Evolutionary conservation across 2,329 filamentous ascomycete species (phyloP).

Genomic region (Epichloe sylvatica): DNA sequence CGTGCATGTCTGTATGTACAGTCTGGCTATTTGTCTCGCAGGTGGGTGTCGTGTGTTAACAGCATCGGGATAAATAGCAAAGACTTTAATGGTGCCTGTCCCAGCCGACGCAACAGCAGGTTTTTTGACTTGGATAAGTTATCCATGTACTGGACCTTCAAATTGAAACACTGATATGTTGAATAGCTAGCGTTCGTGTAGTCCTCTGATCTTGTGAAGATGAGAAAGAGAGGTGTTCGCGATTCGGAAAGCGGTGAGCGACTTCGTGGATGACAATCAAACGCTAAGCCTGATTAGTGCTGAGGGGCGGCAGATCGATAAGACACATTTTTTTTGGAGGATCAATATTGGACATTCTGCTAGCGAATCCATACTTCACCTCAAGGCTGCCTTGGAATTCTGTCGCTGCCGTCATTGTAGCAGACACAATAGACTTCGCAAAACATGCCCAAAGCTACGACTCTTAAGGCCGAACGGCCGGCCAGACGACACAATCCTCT

Average conservation of each 20-base stretch:
- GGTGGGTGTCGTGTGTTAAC: neutral
- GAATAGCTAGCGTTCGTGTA: too few relatives aligned
- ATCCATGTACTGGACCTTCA: too few relatives aligned
- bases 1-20: too few relatives aligned
- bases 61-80: neutral
- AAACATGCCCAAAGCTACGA: slow-evolving; percentile 67
- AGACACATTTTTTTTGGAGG: slow-evolving; percentile 19
- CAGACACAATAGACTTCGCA: neutral
- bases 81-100: neutral
- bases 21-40: too few relatives aligned
- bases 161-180: too few relatives aligned
- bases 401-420: neutral
- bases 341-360: neutral
- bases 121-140: too few relatives aligned
- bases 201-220: neutral
- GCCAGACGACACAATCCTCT: slow-evolving; percentile 76
- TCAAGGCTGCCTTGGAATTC: neutral
- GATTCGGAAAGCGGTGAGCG: slow-evolving; percentile 18
- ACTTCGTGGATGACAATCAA: neutral
- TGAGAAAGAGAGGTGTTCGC: neutral
- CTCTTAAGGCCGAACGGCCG: slow-evolving; percentile 41
- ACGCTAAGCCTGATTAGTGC: slow-evolving; percentile 13
- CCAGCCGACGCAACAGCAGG: neutral
- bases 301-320: slow-evolving; percentile 28
- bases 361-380: neutral